Percentiles rank a stretch among this genome's conserved stretches.
Conservation (phyloP, 768 basidiomycete genomes). For the Cystofilobasidium ferigula region DNA sequence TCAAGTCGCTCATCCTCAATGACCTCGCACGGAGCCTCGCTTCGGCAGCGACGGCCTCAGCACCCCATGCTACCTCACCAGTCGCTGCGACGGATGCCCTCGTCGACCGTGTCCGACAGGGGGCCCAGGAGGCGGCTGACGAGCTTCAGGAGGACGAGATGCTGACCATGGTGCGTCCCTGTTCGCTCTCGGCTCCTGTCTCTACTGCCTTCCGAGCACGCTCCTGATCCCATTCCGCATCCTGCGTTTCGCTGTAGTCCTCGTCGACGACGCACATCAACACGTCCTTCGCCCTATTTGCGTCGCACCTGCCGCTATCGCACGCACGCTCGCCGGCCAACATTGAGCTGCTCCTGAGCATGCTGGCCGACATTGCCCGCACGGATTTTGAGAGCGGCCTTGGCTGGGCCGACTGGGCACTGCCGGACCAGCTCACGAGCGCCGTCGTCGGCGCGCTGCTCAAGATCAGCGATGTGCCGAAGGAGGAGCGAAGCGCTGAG, state of each 20-base stretch:
- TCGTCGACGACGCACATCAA: constrained; percentile 64
- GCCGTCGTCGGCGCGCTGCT: constrained; percentile 67
- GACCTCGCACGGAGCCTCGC: constrained; percentile 57
- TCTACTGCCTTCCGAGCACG: background rate
- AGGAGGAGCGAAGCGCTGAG: background rate
- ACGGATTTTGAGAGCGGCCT: constrained; percentile 67
- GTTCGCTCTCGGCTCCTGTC: background rate
- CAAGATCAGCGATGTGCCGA: constrained; percentile 46
- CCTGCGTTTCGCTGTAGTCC: constrained; percentile 42
- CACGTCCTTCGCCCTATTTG: constrained; percentile 68
- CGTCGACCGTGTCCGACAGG: constrained; percentile 51
- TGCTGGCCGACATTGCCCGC: constrained; percentile 60
- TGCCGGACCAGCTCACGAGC: constrained; percentile 72
- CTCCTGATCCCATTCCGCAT: constrained; percentile 15
- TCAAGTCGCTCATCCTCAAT: constrained; percentile 61
- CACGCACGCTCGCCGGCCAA: constrained; percentile 52
- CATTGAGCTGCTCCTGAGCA: constrained; percentile 53
- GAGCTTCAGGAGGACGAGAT: constrained; percentile 11
- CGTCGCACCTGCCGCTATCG: constrained; percentile 16
- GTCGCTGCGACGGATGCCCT: constrained; percentile 40
- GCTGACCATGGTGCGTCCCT: constrained; percentile 10
- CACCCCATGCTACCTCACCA: background rate
- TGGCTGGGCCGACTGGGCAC: constrained; percentile 76
- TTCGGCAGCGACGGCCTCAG: constrained; percentile 38
- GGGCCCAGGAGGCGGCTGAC: constrained; percentile 35